A percentile compares a stretch with the other conserved stretches of the same genome.
Conservation (phyloP, 228 moss, liverwort and hornwort species). For the Sphagnum magellanicum region DNA sequence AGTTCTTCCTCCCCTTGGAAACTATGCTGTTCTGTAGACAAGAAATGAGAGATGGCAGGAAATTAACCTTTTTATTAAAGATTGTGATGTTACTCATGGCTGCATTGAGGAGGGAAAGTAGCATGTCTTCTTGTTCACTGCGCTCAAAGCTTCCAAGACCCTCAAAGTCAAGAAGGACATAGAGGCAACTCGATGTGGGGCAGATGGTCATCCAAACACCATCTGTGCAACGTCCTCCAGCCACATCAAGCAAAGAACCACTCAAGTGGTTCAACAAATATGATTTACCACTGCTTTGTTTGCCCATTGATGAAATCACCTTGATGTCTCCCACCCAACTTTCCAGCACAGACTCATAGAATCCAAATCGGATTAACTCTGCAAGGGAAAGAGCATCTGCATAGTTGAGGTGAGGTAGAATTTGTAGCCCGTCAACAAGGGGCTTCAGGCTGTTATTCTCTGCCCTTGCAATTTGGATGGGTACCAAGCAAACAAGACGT, state of each 20-base stretch:
- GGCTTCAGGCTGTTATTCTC: constrained; percentile 24
- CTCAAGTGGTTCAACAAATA: constrained; percentile 34
- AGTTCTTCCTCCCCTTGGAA: not conserved
- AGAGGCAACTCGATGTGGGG: constrained; percentile 1
- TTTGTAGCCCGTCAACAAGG: constrained; percentile 17
- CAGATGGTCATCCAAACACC: constrained; percentile 35
- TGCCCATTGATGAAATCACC: constrained; percentile 35
- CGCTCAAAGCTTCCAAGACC: constrained; percentile 35
- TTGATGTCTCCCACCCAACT: constrained; percentile 17
- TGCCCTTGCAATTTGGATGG: constrained; percentile 30
- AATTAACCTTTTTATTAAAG: constrained; percentile 26
- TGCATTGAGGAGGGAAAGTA: constrained; percentile 28
- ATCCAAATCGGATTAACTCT: constrained; percentile 13
- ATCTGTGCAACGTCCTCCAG: constrained; percentile 32
- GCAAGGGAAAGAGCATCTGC: constrained; percentile 21
- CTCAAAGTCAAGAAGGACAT: constrained; percentile 31
- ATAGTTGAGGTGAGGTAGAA: constrained; percentile 13
- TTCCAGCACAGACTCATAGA: constrained; percentile 18
- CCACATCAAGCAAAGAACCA: constrained; percentile 29
- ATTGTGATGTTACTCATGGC: constrained; percentile 23
- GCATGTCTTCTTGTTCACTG: constrained; percentile 37
- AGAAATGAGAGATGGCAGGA: too few relatives aligned
- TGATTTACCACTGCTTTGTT: constrained; percentile 33
- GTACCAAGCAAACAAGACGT: constrained; percentile 19
- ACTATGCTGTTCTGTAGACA: too few relatives aligned